A percentile compares a stretch with the other conserved stretches of the same genome.
Evolutionary conservation across 768 basidiomycete genomes (phyloP).

Genomic region (Imleria badia): DNA sequence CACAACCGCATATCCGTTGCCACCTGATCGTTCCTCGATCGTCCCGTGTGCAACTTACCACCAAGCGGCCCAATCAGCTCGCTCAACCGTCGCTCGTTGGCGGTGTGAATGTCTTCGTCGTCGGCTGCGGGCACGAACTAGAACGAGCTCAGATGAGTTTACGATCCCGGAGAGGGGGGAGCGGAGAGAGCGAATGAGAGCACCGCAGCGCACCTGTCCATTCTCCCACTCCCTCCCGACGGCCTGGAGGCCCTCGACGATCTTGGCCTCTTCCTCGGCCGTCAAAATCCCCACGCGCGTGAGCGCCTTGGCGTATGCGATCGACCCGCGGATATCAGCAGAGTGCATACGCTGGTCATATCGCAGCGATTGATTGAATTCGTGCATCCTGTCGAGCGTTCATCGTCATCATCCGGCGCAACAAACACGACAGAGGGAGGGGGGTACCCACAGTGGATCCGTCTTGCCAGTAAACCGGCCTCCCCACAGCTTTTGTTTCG

Average conservation of each 20-base stretch:
- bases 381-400: constrained; percentile 76
- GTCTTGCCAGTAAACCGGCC: constrained; percentile 87
- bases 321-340: constrained; percentile 90
- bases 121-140: constrained; percentile 81
- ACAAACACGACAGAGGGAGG: not conserved
- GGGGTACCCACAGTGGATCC: constrained; percentile 47
- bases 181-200: too few species aligned
- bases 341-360: constrained; percentile 95
- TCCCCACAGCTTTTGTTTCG: constrained; percentile 82
- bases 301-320: constrained; percentile 92
- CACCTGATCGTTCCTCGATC: constrained; percentile 97
- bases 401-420: not conserved
- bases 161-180: not conserved
- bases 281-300: constrained; percentile 79
- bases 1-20: constrained; percentile 98
- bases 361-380: constrained; percentile 92
- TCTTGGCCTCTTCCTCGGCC: constrained; percentile 66
- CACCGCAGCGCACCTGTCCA: constrained; percentile 49
- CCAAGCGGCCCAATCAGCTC: constrained; percentile 92
- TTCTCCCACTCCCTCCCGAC: constrained; percentile 87
- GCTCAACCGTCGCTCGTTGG: constrained; percentile 91
- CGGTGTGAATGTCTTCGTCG: constrained; percentile 99
- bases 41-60: constrained; percentile 96
- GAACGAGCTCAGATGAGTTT: not conserved
- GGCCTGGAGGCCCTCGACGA: constrained; percentile 67